phyloP scores from a whole-genome alignment of 1,139 yeast genomes.

The Kurtzmaniella natalensis region DNA sequence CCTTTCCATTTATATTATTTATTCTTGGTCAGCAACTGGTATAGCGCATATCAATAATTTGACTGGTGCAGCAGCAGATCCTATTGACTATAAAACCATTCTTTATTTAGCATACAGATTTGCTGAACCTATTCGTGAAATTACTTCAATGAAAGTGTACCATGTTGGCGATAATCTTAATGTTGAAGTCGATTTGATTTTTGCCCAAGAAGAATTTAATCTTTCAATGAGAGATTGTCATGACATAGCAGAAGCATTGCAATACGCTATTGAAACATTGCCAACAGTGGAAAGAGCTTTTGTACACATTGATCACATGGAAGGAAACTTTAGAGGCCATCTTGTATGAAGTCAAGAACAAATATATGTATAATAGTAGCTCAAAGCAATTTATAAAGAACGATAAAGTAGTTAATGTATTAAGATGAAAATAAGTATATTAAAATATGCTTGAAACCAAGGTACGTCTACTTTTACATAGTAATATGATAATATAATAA shows the following conservation, averaged over 20 bases:
- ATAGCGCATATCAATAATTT: conserved; percentile 69
- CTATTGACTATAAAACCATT: conserved; percentile 60
- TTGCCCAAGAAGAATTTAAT: conserved; percentile 41
- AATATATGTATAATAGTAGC: not conserved
- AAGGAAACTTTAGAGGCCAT: conserved; percentile 50
- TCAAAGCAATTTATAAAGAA: not conserved
- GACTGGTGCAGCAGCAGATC: conserved; percentile 69
- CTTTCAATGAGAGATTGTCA: conserved; percentile 64
- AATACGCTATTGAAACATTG: conserved; percentile 72
- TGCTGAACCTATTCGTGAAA: conserved; percentile 60
- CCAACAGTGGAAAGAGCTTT: conserved; percentile 78
- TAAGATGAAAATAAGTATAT: no score
- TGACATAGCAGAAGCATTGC: conserved; percentile 77
- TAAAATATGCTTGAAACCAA: no score
- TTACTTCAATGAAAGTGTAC: conserved; percentile 67
- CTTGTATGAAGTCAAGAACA: conserved; percentile 18
- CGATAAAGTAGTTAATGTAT: no score
- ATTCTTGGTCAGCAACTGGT: conserved; percentile 62
- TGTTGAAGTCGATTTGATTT: conserved; percentile 72
- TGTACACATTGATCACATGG: conserved; percentile 74
- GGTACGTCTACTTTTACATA: no score
- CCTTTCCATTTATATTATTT: conserved; percentile 58
- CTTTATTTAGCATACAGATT: conserved; percentile 65
- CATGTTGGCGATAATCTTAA: conserved; percentile 76
- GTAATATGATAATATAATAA: no score